A percentile compares a stretch with the other conserved stretches of the same genome.
These are phyloP conservation scores for Elaphomyces granulatus DNA, from an alignment of 495 filamentous ascomycete genomes.

Conservation along the genomic window DNA sequence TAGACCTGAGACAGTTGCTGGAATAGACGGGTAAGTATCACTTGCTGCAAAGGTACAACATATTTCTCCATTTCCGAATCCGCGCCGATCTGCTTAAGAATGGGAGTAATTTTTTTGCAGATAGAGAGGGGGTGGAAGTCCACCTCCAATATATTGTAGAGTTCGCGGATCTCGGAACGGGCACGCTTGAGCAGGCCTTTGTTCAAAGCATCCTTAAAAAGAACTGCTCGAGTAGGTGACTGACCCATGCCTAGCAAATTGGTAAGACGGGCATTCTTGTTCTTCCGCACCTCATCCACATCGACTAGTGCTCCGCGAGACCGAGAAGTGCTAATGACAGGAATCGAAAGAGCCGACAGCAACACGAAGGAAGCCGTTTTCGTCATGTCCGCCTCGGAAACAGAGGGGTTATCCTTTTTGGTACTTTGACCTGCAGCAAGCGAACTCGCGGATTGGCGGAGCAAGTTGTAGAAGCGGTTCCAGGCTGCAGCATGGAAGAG, in stretches of 20 bases:
- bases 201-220: slow-evolving; percentile 91
- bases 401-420: slow-evolving; percentile 90
- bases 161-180: slow-evolving; percentile 81
- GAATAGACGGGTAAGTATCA: slow-evolving; percentile 94
- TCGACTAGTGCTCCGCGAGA: slow-evolving; percentile 92
- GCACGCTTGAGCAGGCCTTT: slow-evolving; percentile 87
- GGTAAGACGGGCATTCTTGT: slow-evolving; percentile 94
- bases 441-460: slow-evolving; percentile 75
- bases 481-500: slow-evolving; percentile 97
- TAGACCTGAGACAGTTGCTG: slow-evolving; percentile 99
- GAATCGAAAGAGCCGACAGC: slow-evolving; percentile 88
- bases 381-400: slow-evolving; percentile 75
- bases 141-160: slow-evolving; percentile 97
- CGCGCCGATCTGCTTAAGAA: slow-evolving; percentile 81
- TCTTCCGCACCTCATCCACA: slow-evolving; percentile 93
- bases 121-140: slow-evolving; percentile 98
- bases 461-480: slow-evolving; percentile 91
- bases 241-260: slow-evolving; percentile 87
- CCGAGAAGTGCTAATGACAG: slow-evolving; percentile 95
- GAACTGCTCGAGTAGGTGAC: slow-evolving; percentile 71
- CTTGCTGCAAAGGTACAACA: slow-evolving; percentile 85
- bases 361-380: slow-evolving; percentile 88
- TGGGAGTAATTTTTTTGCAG: slow-evolving; percentile 97
- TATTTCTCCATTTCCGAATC: slow-evolving; percentile 97
- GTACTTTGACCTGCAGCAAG: slow-evolving; percentile 68